Conservation (phyloP, 2,329 filamentous ascomycete species). For the Cercospora janseana region DNA sequence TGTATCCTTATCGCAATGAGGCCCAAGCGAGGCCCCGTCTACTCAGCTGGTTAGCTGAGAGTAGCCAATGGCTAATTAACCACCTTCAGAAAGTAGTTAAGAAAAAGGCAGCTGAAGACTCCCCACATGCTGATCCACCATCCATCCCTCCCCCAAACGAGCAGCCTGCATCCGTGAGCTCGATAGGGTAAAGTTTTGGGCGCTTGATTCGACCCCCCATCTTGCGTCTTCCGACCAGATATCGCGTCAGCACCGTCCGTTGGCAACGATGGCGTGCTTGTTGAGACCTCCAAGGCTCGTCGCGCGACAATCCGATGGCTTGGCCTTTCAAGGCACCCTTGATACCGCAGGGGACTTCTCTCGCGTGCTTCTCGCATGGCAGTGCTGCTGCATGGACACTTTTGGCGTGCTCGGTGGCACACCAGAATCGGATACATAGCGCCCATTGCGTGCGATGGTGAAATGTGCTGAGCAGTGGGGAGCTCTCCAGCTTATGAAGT, state of each 20-base stretch:
- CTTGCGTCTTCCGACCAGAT: conserved; percentile 11
- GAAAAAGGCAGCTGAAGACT: no score
- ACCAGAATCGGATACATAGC: background rate
- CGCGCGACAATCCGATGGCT: background rate
- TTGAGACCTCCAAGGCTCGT: no score
- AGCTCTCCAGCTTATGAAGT: conserved; percentile 2
- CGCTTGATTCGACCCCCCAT: background rate
- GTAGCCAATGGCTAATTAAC: no score
- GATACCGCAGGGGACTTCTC: background rate
- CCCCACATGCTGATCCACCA: no score
- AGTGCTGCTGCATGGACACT: no score
- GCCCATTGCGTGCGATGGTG: conserved; percentile 22
- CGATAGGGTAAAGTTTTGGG: no score
- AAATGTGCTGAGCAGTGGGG: conserved; percentile 2
- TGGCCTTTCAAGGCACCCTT: background rate
- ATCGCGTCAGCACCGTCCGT: conserved; percentile 10
- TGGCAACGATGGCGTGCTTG: no score
- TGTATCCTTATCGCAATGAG: no score
- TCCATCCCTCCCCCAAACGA: no score
- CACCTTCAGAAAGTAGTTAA: no score
- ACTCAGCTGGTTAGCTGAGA: background rate
- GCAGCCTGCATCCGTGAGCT: no score
- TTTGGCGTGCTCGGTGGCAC: background rate
- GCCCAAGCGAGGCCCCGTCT: background rate
- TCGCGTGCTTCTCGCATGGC: conserved; percentile 2